Percentiles rank a stretch among this genome's conserved stretches.
phyloP scores from a whole-genome alignment of 1,284 basidiomycete species.

The Schizophyllum amplum region DNA sequence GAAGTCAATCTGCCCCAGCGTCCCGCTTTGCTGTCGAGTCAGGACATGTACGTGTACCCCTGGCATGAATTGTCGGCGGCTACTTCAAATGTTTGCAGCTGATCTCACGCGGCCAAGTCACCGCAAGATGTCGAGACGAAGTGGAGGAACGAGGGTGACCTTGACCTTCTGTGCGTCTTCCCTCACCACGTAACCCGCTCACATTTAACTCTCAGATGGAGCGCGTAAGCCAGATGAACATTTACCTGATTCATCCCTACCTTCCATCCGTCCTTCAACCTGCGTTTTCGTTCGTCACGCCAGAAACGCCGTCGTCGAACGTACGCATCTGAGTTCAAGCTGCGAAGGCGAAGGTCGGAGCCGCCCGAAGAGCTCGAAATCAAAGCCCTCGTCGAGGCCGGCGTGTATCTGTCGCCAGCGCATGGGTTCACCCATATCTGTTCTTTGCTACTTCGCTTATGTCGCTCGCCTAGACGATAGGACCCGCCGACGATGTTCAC shows the following conservation, averaged over 20 bases:
- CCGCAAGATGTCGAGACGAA: conserved; percentile 76
- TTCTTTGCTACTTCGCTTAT: background rate
- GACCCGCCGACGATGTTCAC: conserved; percentile 56
- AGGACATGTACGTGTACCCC: conserved; percentile 67
- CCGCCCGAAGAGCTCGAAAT: conserved; percentile 18
- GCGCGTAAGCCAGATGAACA: conserved; percentile 81
- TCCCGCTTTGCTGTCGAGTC: conserved; percentile 68
- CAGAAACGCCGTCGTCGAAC: conserved; percentile 14
- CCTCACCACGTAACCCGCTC: background rate
- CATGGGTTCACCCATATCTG: background rate
- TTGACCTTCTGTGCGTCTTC: conserved; percentile 71
- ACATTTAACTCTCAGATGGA: conserved; percentile 61
- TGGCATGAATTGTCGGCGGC: no score
- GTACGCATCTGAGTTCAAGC: background rate
- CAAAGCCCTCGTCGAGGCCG: conserved; percentile 23
- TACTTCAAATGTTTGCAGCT: conserved; percentile 27
- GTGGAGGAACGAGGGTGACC: conserved; percentile 79
- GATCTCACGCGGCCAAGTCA: conserved; percentile 65
- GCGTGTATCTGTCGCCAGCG: conserved; percentile 8
- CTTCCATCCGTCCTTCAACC: conserved; percentile 67
- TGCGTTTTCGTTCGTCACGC: conserved; percentile 42
- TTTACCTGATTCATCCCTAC: conserved; percentile 83
- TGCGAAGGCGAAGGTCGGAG: background rate
- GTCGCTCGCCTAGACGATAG: conserved; percentile 42
- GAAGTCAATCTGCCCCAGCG: conserved; percentile 72